These are phyloP conservation scores for Cercospora canescens DNA, from an alignment of 2,329 filamentous ascomycete species.

Conservation along the genomic window DNA sequence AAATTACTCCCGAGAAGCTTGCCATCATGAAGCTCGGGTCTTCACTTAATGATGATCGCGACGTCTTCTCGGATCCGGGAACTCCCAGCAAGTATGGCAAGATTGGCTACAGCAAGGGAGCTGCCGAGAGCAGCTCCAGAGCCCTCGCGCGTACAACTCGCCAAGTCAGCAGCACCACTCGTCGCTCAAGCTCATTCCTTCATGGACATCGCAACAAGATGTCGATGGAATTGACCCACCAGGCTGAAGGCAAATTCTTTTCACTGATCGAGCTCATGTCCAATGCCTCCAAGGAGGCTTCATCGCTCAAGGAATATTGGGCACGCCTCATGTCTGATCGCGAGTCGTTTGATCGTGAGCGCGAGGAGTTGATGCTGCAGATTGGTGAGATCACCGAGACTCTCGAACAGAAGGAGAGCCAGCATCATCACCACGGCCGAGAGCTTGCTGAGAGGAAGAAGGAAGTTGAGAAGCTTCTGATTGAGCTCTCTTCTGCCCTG, in stretches of 20 bases:
- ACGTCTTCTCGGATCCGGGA: conserved; percentile 27
- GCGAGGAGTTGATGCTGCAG: conserved; percentile 32
- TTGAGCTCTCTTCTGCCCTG: conserved; percentile 31
- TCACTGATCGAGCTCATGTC: conserved; percentile 35
- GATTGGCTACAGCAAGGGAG: conserved; percentile 13
- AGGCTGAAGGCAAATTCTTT: conserved; percentile 36
- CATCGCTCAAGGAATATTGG: conserved; percentile 35
- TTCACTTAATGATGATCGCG: conserved; percentile 17
- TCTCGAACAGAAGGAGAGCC: conserved; percentile 28
- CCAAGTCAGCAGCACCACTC: conserved; percentile 23
- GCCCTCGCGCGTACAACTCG: conserved; percentile 21
- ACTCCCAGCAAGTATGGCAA: conserved; percentile 15
- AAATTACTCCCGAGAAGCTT: conserved; percentile 28
- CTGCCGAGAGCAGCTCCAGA: conserved; percentile 9
- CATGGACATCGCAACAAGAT: conserved; percentile 31
- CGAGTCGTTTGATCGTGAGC: conserved; percentile 31
- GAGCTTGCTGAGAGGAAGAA: conserved; percentile 32
- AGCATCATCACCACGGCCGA: conserved; percentile 27
- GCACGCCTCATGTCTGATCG: conserved; percentile 32
- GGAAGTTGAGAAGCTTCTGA: conserved; percentile 34
- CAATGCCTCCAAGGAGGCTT: conserved; percentile 33
- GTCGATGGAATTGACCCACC: conserved; percentile 31
- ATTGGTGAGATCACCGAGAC: conserved; percentile 33
- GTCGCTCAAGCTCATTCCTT: conserved; percentile 28
- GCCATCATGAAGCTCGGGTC: conserved; percentile 26